phyloP scores from a whole-genome alignment of 1,284 basidiomycete species.

The Cerioporus squamosus region DNA sequence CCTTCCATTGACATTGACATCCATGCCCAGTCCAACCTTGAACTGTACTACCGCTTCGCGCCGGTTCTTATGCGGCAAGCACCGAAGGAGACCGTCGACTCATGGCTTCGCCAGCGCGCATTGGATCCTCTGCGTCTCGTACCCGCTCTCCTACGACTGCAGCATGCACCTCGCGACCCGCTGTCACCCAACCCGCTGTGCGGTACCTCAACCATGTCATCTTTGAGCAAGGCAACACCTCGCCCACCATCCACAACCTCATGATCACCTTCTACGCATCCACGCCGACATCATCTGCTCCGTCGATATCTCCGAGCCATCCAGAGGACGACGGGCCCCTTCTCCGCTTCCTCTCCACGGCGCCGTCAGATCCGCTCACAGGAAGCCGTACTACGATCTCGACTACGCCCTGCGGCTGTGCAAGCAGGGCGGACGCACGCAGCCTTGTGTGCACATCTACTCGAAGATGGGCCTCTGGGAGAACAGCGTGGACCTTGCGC shows the following conservation, averaged over 20 bases:
- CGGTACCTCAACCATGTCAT: constrained; percentile 88
- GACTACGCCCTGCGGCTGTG: constrained; percentile 96
- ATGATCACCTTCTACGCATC: constrained; percentile 87
- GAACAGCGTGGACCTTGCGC: constrained; percentile 93
- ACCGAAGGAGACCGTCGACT: constrained; percentile 89
- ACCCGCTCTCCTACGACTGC: constrained; percentile 86
- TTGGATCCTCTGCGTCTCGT: constrained; percentile 88
- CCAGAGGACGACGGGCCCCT: constrained; percentile 79
- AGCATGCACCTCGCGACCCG: constrained; percentile 70
- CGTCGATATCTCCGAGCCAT: constrained; percentile 38
- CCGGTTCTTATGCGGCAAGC: constrained; percentile 86
- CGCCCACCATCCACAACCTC: constrained; percentile 92
- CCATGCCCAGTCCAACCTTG: constrained; percentile 68
- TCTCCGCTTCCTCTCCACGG: constrained; percentile 84
- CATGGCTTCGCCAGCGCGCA: constrained; percentile 84
- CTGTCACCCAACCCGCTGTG: constrained; percentile 79
- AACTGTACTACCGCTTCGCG: constrained; percentile 93
- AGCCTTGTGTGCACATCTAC: constrained; percentile 96
- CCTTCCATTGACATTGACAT: background rate
- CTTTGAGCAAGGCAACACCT: constrained; percentile 79
- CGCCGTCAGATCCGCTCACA: constrained; percentile 83
- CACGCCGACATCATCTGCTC: constrained; percentile 34
- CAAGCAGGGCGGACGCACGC: constrained; percentile 80
- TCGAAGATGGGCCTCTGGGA: constrained; percentile 98
- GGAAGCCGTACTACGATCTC: constrained; percentile 93